Evolutionary conservation across 106 monocot species (phyloP), one percentile per base, ranked within the genome.

Genomic region (Acorus calamus): DNA sequence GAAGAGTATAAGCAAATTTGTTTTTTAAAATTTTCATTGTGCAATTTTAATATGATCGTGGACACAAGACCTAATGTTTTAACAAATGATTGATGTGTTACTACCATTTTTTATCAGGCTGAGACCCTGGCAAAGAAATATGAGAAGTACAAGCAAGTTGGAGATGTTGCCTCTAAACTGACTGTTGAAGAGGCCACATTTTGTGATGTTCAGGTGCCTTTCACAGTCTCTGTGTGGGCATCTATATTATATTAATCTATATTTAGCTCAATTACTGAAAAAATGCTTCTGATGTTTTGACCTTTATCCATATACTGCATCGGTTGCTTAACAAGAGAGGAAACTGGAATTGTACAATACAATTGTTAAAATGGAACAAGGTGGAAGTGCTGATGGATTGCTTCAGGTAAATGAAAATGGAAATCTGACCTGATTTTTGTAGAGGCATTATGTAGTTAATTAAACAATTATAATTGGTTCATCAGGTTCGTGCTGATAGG

Each of bases 101-200:
- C 45, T 4, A 7, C 7, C 14, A 57, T 55, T 4, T 41, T 8
- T 13, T 64, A 63, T 57, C 72, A 92, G 92, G 84, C 75, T 63
- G 96, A 98, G 46, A 62, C 66, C 11, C 66, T 98, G 64, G 84
- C 72, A 48, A 91, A 81, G 53, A 98, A 88, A 49, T 98, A 98
- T 61, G 91, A 98, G 64, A 98, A 87, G 48, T 91, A 79, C 74
- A 98, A 91, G 79, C 85, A 91, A 72, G 85, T 82, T 55, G 91
- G 80, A 54, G 91, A 98, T 68, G 52, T 91, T 50, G 86, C 87
- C 66, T 98, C 96, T 53, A 91, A 87, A 66, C 61, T 91, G 64
- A 81, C 84, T 4, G 62, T 88, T 42, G 91, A 98, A 68, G 90
- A 98, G 50, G 79, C 85, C 63, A 73, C 66, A 13, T 85, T 80